Percentiles rank a stretch among this genome's conserved stretches.
Evolutionary conservation across 2,329 filamentous ascomycete species (phyloP).

Genomic region (Aspergillus sp.): DNA sequence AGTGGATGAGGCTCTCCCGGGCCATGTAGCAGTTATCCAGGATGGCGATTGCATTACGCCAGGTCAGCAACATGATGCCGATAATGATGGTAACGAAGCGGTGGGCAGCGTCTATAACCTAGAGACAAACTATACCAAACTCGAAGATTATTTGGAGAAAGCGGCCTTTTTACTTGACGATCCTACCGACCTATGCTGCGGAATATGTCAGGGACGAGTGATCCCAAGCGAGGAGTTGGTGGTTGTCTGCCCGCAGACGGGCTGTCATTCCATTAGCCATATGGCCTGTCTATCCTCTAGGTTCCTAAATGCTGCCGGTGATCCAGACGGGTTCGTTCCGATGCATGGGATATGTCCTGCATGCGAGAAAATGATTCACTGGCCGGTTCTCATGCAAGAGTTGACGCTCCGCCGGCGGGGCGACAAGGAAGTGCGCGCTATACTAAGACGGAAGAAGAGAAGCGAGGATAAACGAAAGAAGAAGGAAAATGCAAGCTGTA

Average conservation of each 20-base stretch:
- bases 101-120: constrained; percentile 39
- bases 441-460: constrained; percentile 53
- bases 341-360: constrained; percentile 60
- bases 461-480: constrained; percentile 15
- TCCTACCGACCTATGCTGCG: constrained; percentile 35
- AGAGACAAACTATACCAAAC: constrained; percentile 45
- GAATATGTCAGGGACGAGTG: constrained; percentile 41
- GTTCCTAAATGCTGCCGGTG: constrained; percentile 41
- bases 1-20: constrained; percentile 41
- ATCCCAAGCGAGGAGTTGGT: constrained; percentile 33
- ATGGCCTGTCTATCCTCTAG: constrained; percentile 47
- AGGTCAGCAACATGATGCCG: constrained; percentile 4
- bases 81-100: constrained; percentile 8
- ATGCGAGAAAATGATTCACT: constrained; percentile 56
- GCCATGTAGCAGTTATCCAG: constrained; percentile 46
- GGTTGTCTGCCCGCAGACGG: constrained; percentile 44
- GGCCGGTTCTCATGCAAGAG: constrained; percentile 76
- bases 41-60: constrained; percentile 34
- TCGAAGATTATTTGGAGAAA: constrained; percentile 47
- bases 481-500: too few relatives aligned
- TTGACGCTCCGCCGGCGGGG: constrained; percentile 66
- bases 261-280: constrained; percentile 46
- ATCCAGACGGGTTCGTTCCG: constrained; percentile 51
- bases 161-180: constrained; percentile 36
- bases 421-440: constrained; percentile 55